Evolutionary conservation across 202 grass and related monocot species (phyloP), one percentile per base, ranked within the genome.

Genomic region (Tripidium arundinaceum): DNA sequence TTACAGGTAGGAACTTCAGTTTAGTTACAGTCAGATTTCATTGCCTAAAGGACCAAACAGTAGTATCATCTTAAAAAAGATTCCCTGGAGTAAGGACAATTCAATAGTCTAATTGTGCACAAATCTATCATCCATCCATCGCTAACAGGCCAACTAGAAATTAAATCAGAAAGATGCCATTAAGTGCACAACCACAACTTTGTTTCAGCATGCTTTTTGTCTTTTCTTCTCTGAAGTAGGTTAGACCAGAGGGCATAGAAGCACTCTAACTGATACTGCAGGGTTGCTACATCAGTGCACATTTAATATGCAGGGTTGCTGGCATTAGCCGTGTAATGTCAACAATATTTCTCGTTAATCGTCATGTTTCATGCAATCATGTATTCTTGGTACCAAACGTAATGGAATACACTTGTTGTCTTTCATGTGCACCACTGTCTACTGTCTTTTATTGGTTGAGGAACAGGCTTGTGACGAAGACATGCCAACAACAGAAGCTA

Each of bases 401-500:
- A 50, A 49, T 62, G 62, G 50, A 65, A 67, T 78, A 59, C 60
- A 68, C 4, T 18, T 10, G 39, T 16, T 33, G 59, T 67, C 49
- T 68, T 26, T 78, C n/a, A 26, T 80, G 37, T 74, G 74, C 16
- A 62, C 31, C 70, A 60, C 11, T 46, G 61, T 68, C 12, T 27
- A 47, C 68, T 18, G 68, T 69, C n/a, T n/a, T n/a, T n/a, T n/a
- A 43, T 65, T 79, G 39, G 79, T 89, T 89, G 79, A 70, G 79
- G 74, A 68, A 52, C 74, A 86, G 78, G 27, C 52, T 71, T 78
- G 34, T 86, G 74, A 83, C 25, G 69, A 46, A 63, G 79, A 86
- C 79, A 83, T 83, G 79, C 18, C 79, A 89, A 83, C 87, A 82
- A 75, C 68, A 83, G 40, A 58, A 86, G 46, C 78, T 79, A 54